A percentile compares a stretch with the other conserved stretches of the same genome.
These are phyloP conservation scores for Entophlyctis luteolus DNA, from an alignment of 192 early-diverging fungal species.

Conservation along the genomic window DNA sequence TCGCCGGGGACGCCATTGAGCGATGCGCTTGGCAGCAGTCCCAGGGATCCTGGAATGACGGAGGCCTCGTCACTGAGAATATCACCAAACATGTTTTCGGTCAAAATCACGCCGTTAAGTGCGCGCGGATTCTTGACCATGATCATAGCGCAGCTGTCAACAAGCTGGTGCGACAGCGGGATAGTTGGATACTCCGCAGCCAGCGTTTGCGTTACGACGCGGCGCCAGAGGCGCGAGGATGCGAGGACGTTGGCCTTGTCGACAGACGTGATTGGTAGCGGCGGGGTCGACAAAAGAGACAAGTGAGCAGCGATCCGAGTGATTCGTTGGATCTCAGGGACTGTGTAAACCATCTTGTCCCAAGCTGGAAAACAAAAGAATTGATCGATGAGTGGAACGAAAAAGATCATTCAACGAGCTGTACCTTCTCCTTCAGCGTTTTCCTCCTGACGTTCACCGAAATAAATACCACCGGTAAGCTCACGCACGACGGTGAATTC, in stretches of 20 bases:
- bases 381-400: conserved; percentile 3
- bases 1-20: conserved; percentile 80
- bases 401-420: conserved; percentile 6
- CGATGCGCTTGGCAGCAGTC: conserved; percentile 87
- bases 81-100: conserved; percentile 99
- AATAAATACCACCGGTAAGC: conserved; percentile 96
- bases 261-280: conserved; percentile 86
- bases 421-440: conserved; percentile 71
- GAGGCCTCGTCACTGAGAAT: conserved; percentile 93
- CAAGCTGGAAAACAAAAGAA: conserved; percentile 52
- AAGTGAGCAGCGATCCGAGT: conserved; percentile 89
- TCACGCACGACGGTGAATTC: conserved; percentile 92
- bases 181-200: conserved; percentile 85
- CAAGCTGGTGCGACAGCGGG: conserved; percentile 83
- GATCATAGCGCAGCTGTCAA: conserved; percentile 96
- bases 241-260: conserved; percentile 99
- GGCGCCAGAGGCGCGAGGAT: conserved; percentile 95
- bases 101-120: conserved; percentile 93
- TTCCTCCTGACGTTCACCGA: conserved; percentile 87
- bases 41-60: conserved; percentile 91
- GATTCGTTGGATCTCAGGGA: conserved; percentile 86
- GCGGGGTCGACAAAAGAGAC: conserved; percentile 72
- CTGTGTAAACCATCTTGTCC: conserved; percentile 93
- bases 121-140: conserved; percentile 86
- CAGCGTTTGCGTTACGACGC: conserved; percentile 84